These are phyloP conservation scores for Xylaria sp. DNA, from an alignment of 2,329 filamentous ascomycete species.

Conservation along the genomic window DNA sequence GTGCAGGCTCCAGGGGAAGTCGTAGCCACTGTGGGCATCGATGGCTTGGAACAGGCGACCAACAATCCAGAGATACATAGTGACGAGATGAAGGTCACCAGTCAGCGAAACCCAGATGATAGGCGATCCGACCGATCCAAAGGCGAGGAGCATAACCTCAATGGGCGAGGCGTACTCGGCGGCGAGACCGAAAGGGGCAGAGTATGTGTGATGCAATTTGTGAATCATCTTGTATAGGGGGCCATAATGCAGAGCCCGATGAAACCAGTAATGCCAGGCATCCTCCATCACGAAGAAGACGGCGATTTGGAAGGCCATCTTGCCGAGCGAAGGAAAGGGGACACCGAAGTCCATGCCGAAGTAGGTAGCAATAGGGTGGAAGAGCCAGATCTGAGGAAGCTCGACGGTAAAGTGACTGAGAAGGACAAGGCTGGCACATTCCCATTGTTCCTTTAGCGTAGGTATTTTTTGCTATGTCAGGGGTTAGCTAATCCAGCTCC, in stretches of 20 bases:
- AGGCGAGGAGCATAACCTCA: conserved; percentile 92
- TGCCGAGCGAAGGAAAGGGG: conserved; percentile 86
- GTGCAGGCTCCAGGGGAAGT: conserved; percentile 97
- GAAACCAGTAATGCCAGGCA: conserved; percentile 97
- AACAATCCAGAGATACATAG: conserved; percentile 98
- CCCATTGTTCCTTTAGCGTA: conserved; percentile 92
- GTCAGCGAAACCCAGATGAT: conserved; percentile 87
- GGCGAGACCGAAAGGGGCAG: conserved; percentile 93
- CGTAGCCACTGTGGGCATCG: conserved; percentile 96
- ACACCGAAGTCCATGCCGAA: conserved; percentile 89
- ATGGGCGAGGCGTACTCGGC: conserved; percentile 98
- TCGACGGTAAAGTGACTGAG: conserved; percentile 98
- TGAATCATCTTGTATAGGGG: conserved; percentile 96
- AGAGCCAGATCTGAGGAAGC: conserved; percentile 98
- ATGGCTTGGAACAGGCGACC: conserved; percentile 96
- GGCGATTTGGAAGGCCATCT: conserved; percentile 89
- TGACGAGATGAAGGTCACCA: conserved; percentile 90
- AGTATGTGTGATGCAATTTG: conserved; percentile 99
- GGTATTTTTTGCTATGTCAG: conserved; percentile 77
- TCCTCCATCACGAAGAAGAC: conserved; percentile 97
- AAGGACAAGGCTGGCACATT: conserved; percentile 92
- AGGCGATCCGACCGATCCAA: conserved; percentile 85
- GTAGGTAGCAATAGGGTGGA: conserved; percentile 95
- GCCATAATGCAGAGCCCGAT: conserved; percentile 92
- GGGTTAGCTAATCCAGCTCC: conserved; percentile 41